Evolutionary conservation across 495 filamentous ascomycete species (phyloP).

Genomic region (Filosporella fistucella): DNA sequence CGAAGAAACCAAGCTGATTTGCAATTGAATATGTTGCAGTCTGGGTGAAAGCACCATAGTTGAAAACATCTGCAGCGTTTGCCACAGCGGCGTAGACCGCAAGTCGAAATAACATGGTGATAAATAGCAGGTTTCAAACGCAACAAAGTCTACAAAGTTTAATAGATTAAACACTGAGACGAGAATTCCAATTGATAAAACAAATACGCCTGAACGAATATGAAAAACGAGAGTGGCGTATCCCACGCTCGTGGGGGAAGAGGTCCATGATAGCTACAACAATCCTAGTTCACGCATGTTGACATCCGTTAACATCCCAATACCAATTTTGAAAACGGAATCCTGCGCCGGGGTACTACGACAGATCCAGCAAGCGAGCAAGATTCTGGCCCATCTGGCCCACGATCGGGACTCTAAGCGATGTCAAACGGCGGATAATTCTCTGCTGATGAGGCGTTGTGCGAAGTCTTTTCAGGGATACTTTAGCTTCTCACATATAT

Average conservation of each 20-base stretch:
- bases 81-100: slow-evolving; percentile 6
- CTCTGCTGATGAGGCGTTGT: too few relatives aligned
- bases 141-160: background rate
- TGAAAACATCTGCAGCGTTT: background rate
- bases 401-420: too few relatives aligned
- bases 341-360: too few relatives aligned
- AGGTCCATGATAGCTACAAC: too few relatives aligned
- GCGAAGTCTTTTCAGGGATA: too few relatives aligned
- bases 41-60: slow-evolving; percentile 11
- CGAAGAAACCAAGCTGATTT: slow-evolving; percentile 28
- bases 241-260: background rate
- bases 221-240: background rate
- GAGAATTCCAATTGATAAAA: background rate
- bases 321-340: too few relatives aligned
- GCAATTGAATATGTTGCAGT: slow-evolving; percentile 28
- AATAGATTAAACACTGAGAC: background rate
- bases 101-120: background rate
- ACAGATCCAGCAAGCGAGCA: too few relatives aligned
- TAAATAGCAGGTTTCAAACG: background rate
- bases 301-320: background rate
- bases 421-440: too few relatives aligned
- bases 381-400: too few relatives aligned
- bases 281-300: background rate
- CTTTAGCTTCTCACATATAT: too few relatives aligned
- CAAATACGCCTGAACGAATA: background rate